Evolutionary conservation across 352 stramenopile genomes (phyloP), one percentile per base, ranked within the genome.

Genomic region (Peronospora destructor): DNA sequence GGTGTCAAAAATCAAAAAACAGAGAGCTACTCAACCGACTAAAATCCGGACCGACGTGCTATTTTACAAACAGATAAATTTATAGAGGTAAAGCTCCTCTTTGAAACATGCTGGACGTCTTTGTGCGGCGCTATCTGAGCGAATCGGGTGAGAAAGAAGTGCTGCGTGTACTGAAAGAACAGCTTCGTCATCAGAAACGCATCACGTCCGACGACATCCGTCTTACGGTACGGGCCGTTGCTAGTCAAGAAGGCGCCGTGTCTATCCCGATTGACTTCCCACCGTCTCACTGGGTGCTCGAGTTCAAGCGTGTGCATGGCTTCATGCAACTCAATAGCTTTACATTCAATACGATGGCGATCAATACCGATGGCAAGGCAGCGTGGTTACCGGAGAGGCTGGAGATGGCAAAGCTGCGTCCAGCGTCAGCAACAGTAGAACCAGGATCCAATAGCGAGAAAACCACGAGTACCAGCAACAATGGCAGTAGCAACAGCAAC

Each of bases 161-260:
- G 1, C 34, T 83, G 28, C 41, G 41, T 11, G 42, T 70, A 11
- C 52, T 83, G 2, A 53, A 57, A 13, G 72, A 76, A 37, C 64
- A 80, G 46, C 71, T 74, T 4, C 37, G 56, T 6, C 68, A 61
- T 44, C 64, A 76, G 16, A 40, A 63, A 23, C 66, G 52, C 45
- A 59, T 80, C 52, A 76, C 69, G 25, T 73, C 66, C 29, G 72
- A 83, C 35, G 70, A 80, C 51, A 56, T 84, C 14, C 68, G 68
- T 21, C 61, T 66, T 11, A 66, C 70, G 2, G 69, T 76, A 30
- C 72, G 72, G 30, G 42, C 60, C 2, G 65, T 84, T 32, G 66
- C 69, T 33, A 76, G 66, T 45, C 57, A 70, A 7, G 53, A 53
- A 14, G 69, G 67, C 30, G 44, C 53, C 16, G 57, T 53, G 21